A percentile compares a stretch with the other conserved stretches of the same genome.
These are phyloP conservation scores for Arachis hypogaea DNA, from an alignment of 306 rosid species.

Conservation along the genomic window DNA sequence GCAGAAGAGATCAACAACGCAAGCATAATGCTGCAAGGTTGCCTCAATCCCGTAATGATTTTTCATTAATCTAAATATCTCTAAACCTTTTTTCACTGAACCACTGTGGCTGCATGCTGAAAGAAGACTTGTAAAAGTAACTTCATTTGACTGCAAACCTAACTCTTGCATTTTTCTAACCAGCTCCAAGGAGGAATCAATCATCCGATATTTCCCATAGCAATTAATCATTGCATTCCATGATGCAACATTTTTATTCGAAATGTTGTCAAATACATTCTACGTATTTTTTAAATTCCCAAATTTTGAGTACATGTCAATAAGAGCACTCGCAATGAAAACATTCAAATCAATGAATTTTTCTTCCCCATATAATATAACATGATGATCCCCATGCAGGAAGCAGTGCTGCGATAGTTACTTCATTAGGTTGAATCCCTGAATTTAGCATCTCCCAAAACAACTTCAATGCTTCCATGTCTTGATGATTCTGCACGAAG, in stretches of 20 bases:
- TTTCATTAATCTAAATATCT: slow-evolving; percentile 59
- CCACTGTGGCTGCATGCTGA: slow-evolving; percentile 80
- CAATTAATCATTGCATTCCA: slow-evolving; percentile 78
- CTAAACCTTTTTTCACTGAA: slow-evolving; percentile 54
- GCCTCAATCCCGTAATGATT: slow-evolving; percentile 48
- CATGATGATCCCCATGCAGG: slow-evolving; percentile 62
- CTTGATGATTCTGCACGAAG: slow-evolving; percentile 47
- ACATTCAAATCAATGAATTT: slow-evolving; percentile 55
- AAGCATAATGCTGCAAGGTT: slow-evolving; percentile 59
- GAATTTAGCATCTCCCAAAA: slow-evolving; percentile 53
- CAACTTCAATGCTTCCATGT: slow-evolving; percentile 46
- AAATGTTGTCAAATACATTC: slow-evolving; percentile 51
- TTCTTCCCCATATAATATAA: slow-evolving; percentile 53
- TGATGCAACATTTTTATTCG: slow-evolving; percentile 48
- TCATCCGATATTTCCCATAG: slow-evolving; percentile 71
- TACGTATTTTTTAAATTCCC: slow-evolving; percentile 52
- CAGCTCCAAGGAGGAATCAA: slow-evolving; percentile 51
- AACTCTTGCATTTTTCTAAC: slow-evolving; percentile 52
- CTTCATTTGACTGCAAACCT: slow-evolving; percentile 57
- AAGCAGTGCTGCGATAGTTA: slow-evolving; percentile 61
- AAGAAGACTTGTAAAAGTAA: slow-evolving; percentile 61
- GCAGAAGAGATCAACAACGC: slow-evolving; percentile 67
- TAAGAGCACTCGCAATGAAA: slow-evolving; percentile 62
- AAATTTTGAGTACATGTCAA: slow-evolving; percentile 71
- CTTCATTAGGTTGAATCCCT: slow-evolving; percentile 53